Base-by-base conservation (phyloP, 495 filamentous ascomycete genomes). In the Penicillium argentinense region DNA sequence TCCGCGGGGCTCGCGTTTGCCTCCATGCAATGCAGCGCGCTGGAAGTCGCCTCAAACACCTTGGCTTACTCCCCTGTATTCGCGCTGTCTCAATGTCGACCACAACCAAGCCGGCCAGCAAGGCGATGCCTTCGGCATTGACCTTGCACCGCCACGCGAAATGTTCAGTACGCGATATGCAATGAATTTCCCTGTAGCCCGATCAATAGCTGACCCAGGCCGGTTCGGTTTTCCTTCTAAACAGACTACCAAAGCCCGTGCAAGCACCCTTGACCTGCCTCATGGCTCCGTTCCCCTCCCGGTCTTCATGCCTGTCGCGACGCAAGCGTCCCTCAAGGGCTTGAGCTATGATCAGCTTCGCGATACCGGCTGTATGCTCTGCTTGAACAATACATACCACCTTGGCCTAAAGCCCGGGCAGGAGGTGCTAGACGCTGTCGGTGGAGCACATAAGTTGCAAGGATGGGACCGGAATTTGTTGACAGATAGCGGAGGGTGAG, bases 301-400 rank as follows among this genome's bases (percentile, higher is more conserved):
- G 2, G 82, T 97, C 17, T 99, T 97, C 67, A 97, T 97, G 91
- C 93, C 93, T 13, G 93, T 97, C 22, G 93, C 95, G 13, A 97
- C 93, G n/a, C 93, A 99, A 67, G 93, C 88, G 1, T 91, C 92
- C 0, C 72, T 99, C 23, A 99, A 99, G 64, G 93, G 93, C 21
- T 70, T 99, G 43, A 97, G 93, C 21, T 89, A 91, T 2, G 86
- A 92, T 51, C 93, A 99, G 56, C 72, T 99, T 16, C 89, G 91
- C 51, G 77, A 84, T 25, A 92, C 90, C 0, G 86, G 89, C 33
- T 97, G 95, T 57, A 82, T 88, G 53, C 76, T 99, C 11, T 97
- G 91, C 62, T 73, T 97, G 46, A 97, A 97, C 65, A 97, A 97
- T 62, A 97, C 93, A 17, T 97, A 99, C 63, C 93, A 99, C 68